These are phyloP conservation scores for Cryptosporidium ryanae DNA, from an alignment of 169 alveolate genomes.

Conservation along the genomic window DNA sequence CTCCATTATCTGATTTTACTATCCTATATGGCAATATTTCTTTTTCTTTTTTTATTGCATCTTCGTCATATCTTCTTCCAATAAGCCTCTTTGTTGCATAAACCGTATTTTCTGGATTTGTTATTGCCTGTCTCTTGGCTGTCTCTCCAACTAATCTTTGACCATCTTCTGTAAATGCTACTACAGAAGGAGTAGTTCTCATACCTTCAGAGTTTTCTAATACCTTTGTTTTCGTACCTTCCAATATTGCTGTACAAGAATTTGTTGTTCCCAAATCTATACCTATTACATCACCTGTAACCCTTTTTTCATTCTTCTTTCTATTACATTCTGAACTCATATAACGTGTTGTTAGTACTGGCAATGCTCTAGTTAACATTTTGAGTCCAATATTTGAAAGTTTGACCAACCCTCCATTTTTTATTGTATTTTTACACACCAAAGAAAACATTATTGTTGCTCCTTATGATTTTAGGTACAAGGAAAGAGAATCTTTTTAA, in stretches of 20 bases:
- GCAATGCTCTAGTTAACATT: conserved; percentile 29
- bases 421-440: too few species aligned
- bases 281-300: conserved; percentile 94
- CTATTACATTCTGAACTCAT: conserved; percentile 47
- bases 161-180: conserved; percentile 97
- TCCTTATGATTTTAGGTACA: too few species aligned
- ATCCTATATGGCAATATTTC: conserved; percentile 95
- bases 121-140: conserved; percentile 97
- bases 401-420: conserved; percentile 13
- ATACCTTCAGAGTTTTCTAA: conserved; percentile 96
- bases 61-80: conserved; percentile 96
- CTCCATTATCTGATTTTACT: conserved; percentile 96
- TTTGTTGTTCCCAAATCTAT: conserved; percentile 99
- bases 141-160: conserved; percentile 95
- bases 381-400: conserved; percentile 5
- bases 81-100: conserved; percentile 96
- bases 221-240: conserved; percentile 95
- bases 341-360: conserved; percentile 35
- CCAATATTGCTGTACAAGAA: conserved; percentile 98
- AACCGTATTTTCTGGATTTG: conserved; percentile 96
- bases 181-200: conserved; percentile 98
- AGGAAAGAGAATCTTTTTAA: too few species aligned
- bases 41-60: conserved; percentile 96
- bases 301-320: conserved; percentile 71
- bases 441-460: too few species aligned